Percentiles rank a stretch among this genome's conserved stretches.
These are phyloP conservation scores for Trichoderma asperellum DNA, from an alignment of 2,329 filamentous ascomycete genomes.

Conservation along the genomic window DNA sequence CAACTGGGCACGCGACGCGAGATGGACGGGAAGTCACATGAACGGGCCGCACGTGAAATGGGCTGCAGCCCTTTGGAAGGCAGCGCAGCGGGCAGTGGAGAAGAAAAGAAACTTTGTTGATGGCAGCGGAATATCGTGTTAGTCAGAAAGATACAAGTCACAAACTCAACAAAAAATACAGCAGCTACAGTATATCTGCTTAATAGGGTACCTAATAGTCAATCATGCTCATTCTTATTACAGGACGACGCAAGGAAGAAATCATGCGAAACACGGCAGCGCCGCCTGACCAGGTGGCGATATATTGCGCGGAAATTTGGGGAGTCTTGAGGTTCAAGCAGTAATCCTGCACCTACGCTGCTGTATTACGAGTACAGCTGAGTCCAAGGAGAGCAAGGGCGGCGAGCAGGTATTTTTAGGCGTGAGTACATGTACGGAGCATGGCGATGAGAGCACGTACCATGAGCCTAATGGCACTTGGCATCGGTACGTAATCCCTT, in stretches of 20 bases:
- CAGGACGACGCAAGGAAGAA: conserved; percentile 17
- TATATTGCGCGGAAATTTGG: conserved; percentile 17
- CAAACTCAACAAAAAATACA: neutral
- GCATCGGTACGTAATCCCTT: neutral
- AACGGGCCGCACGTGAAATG: conserved; percentile 24
- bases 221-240: conserved; percentile 3
- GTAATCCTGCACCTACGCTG: neutral
- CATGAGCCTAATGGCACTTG: neutral
- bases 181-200: neutral
- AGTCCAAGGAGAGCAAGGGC: neutral
- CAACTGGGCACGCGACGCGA: conserved; percentile 34
- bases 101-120: conserved; percentile 4
- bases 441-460: neutral
- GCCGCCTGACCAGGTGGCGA: conserved; percentile 16
- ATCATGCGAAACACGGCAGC: conserved; percentile 27
- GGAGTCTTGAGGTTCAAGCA: neutral
- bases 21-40: conserved; percentile 42
- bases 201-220: neutral
- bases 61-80: conserved; percentile 15
- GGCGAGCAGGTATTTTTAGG: neutral
- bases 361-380: neutral
- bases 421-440: neutral
- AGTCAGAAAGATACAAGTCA: conserved; percentile 9
- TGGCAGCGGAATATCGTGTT: neutral
- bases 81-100: conserved; percentile 3